Conservation (phyloP, 169 alveolate genomes). For the Cryptosporidium ubiquitum region DNA sequence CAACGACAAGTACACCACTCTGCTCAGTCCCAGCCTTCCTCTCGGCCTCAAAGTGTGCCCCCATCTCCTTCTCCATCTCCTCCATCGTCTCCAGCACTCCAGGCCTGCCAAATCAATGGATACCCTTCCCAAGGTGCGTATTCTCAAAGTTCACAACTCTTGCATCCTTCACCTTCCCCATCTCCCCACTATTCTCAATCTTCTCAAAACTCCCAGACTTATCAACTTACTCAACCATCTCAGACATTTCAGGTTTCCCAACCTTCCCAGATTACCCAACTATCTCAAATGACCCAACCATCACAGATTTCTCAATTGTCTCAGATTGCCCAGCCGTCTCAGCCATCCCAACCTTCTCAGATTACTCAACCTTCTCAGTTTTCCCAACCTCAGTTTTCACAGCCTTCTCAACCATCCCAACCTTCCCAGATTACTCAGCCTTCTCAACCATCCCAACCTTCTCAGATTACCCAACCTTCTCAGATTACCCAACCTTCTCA, state of each 20-base stretch:
- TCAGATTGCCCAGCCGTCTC: not conserved
- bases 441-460: not conserved
- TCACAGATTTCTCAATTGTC: not conserved
- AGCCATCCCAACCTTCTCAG: not conserved
- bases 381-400: not conserved
- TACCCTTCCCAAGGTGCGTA: not conserved
- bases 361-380: not conserved
- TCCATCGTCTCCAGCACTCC: not conserved
- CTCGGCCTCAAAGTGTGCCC: not conserved
- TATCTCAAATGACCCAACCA: not conserved
- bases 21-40: not conserved
- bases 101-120: not conserved
- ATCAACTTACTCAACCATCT: not conserved
- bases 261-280: not conserved
- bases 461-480: not conserved
- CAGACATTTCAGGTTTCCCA: not conserved
- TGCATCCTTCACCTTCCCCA: not conserved
- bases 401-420: not conserved
- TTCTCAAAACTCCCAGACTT: not conserved
- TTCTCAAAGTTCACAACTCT: not conserved
- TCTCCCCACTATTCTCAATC: constrained; percentile 13
- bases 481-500: not conserved
- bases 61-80: constrained; percentile 13
- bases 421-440: not conserved
- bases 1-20: not conserved